Evolutionary conservation across 352 stramenopile species (phyloP), one percentile per base, ranked within the genome.

Genomic region (Globisporangium carolinianum): DNA sequence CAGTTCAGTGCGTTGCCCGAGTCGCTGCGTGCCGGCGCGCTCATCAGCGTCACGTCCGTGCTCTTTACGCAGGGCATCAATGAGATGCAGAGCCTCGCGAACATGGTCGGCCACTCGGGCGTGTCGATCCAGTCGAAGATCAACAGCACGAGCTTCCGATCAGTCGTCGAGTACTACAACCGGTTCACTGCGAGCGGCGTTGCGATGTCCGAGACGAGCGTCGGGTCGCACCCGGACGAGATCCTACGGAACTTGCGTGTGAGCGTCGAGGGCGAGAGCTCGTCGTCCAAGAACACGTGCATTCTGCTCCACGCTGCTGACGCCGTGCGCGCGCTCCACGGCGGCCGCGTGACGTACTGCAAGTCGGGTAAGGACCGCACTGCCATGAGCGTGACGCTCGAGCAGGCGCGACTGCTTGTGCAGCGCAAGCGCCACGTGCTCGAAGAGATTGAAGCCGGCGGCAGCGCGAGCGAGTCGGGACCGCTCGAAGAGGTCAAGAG

Each of bases 291-390:
- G 62, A 93, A 95, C 67, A 89, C 83, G n/a, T 81, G 74, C 55
- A 94, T 97, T 47, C 68, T 97, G 14, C 63, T 94, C 45, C 79
- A 92, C 54, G 84, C 88, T 0, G 80, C 69, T 3, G 86, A 96
- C 53, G 79, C 86, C 6, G 89, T 96, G 36, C 90, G 96, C 15
- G 91, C 85, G 61, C 64, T 99, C 18, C 89, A 96, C 51, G 95
- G 94, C 39, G 94, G 92, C 0, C 83, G 91, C 39, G 76, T 97
- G 36, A 97, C 97, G 0, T 99, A 98, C 78, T 99, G 96, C 80
- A 99, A 99, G 63, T 97, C 81, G n/a, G 96, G 96, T 36, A 99
- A 99, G 67, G 96, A 99, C 73, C 86, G 96, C 54, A 99, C 96
- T 10, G 96, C 93, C 10, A 99, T 99, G 96, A 96, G 95, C 54